Evolutionary conservation across 148 eudicot species (phyloP), one percentile per base, ranked within the genome.

Genomic region (Rhododendron williamsianum): DNA sequence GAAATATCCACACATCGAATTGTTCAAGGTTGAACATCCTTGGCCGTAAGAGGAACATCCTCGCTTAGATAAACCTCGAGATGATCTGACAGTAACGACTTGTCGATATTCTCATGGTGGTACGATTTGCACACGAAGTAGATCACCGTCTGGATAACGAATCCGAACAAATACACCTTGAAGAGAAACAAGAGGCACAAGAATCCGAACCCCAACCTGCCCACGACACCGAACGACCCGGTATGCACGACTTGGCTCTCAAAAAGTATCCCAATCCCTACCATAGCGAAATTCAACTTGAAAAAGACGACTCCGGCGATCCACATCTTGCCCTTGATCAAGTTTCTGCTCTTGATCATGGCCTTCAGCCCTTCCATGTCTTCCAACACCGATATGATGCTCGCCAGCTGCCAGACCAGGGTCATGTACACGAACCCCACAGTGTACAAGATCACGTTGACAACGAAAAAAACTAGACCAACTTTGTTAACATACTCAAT

Each of bases 101-200:
- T 94, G 41, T 94, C 97, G 72, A 94, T 94, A 54, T 88, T 93
- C 88, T 94, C 90, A 87, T 93, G 91, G 78, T 94, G 95, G 51
- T 91, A 94, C 1, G 94, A 92, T 54, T 94, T 94, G 87, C 97
- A 93, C 67, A 93, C 91, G 83, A 92, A 93, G 80, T 94, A 94
- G n/a, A 94, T 51, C 21, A 94, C 84, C 1, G 93, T 93, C 69
- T 93, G 95, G 43, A 88, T 86, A 12, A 92, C 92, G 7, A 93
- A 88, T 19, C 90, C 90, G 69, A 93, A 84, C 11, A 94, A 67
- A 19, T 78, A 63, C 82, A 84, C 9, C 25, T 38, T 38, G 23
- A 51, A 60, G 0, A 83, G 86, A 65, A 89, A 3, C 72, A 67
- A 48, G 16, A 85, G 45, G 25, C 49, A 89, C 56, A 89, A 0